Base-by-base conservation (phyloP, 192 early-diverging fungal species). In the Nowakowskiella sp. region DNA sequence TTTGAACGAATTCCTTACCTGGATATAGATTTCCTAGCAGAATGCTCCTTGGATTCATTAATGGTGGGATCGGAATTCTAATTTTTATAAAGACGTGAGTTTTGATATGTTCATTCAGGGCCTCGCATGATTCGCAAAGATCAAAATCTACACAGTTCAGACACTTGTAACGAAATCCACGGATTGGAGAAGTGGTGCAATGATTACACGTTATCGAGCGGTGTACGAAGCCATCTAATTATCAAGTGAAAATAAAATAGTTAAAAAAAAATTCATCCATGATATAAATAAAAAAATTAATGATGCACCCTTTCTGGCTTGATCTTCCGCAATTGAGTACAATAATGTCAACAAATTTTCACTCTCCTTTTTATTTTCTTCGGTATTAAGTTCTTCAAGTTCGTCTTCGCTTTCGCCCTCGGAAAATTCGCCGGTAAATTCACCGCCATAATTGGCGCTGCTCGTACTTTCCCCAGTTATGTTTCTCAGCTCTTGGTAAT, bases 11-110 rank as follows among this genome's bases (percentile, higher is more conserved):
- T 13, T 67, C 53, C 4, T 44, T 61, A 21, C 90, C 86, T 6
- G 90, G 91, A 64, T 92, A 98, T 47, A 94, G 77, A 23, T 74
- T 64, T 13, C 73, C 76, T 7, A 92, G 57, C 19, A 90, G 72
- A 13, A 87, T 85, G 8, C 70, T 76, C 6, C 85, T 65, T 22
- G 85, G 74, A 61, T 90, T 92, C 46, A 85, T 80, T 25, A 94
- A 71, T n/a, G 90, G 87, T 28, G 94, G 91, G 24, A 94, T 77
- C 0, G 94, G 89, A 53, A 98, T 83, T 4, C 85, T 57, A 43
- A 98, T 90, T 55, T 96, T 93, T 36, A 94, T 70, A 67, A 95
- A 85, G 1, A 87, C 72, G 48, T 98, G 94, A 9, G 90, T 87
- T 22, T 72, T 67, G 31, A 65, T 51, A 60, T 98, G 94, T 0